Conservation (phyloP, 352 stramenopile genomes). For the Pythium sukuiense region DNA sequence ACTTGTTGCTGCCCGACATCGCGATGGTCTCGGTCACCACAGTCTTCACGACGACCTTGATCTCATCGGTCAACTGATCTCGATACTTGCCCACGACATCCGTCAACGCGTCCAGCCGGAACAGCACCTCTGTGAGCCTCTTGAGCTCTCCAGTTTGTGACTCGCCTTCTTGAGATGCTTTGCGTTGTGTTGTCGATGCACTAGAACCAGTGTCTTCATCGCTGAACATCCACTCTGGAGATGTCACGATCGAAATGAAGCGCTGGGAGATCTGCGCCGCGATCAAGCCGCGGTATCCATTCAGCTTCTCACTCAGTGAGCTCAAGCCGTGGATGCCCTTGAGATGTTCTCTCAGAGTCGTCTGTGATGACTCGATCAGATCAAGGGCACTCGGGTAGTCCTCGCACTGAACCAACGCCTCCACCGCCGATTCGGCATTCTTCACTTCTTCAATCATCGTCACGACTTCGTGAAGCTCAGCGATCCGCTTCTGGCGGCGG, state of each 20-base stretch:
- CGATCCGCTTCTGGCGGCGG: slow-evolving; percentile 75
- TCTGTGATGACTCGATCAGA: slow-evolving; percentile 73
- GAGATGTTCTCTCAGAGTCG: slow-evolving; percentile 65
- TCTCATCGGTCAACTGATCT: slow-evolving; percentile 83
- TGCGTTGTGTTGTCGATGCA: neutral
- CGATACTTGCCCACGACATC: slow-evolving; percentile 77
- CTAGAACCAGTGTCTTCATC: slow-evolving; percentile 38
- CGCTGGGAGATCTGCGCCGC: slow-evolving; percentile 73
- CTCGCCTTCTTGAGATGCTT: slow-evolving; percentile 30
- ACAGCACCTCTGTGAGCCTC: slow-evolving; percentile 66
- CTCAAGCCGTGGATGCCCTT: slow-evolving; percentile 78
- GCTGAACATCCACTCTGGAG: slow-evolving; percentile 79
- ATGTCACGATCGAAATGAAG: slow-evolving; percentile 80
- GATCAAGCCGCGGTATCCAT: slow-evolving; percentile 72
- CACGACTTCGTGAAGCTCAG: slow-evolving; percentile 78
- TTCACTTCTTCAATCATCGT: slow-evolving; percentile 87
- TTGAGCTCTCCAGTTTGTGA: slow-evolving; percentile 45
- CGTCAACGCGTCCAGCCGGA: slow-evolving; percentile 67
- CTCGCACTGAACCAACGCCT: slow-evolving; percentile 82
- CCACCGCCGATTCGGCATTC: slow-evolving; percentile 76
- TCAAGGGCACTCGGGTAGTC: slow-evolving; percentile 81
- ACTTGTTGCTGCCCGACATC: slow-evolving; percentile 56
- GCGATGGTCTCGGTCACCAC: slow-evolving; percentile 88
- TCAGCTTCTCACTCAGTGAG: slow-evolving; percentile 74
- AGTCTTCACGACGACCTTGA: slow-evolving; percentile 86